A percentile compares a stretch with the other conserved stretches of the same genome.
Evolutionary conservation across 345 rosid genomes (phyloP).

Genomic region (Lepidium aucheri): DNA sequence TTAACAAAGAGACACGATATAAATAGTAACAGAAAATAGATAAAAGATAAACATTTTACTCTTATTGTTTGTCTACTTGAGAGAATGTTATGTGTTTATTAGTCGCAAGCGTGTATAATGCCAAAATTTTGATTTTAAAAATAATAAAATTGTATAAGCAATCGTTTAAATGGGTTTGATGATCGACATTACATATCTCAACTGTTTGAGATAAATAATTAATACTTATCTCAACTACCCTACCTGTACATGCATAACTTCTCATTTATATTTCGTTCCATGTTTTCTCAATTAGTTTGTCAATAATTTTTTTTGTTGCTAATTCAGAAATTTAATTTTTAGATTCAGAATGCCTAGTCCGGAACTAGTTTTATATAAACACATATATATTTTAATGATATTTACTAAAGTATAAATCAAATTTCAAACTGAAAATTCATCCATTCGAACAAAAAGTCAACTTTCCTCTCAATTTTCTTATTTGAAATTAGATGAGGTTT

Average conservation of each 20-base stretch:
- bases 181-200: background rate
- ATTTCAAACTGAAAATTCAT: too few relatives aligned
- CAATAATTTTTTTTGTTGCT: background rate
- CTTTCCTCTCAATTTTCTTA: too few relatives aligned
- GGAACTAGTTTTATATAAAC: too few relatives aligned
- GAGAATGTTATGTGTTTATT: background rate
- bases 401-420: too few relatives aligned
- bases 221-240: background rate
- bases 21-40: background rate
- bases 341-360: too few relatives aligned
- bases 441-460: too few relatives aligned
- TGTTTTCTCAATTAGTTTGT: background rate
- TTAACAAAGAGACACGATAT: background rate
- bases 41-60: background rate
- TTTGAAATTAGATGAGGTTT: too few relatives aligned
- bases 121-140: background rate
- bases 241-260: background rate
- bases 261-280: background rate
- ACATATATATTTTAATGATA: too few relatives aligned
- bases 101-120: constrained; percentile 13
- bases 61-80: background rate
- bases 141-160: background rate
- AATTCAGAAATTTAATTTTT: too few relatives aligned
- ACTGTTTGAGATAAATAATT: background rate
- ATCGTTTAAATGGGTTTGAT: background rate